Evolutionary conservation across 169 alveolate genomes (phyloP), one percentile per base, ranked within the genome.

Genomic region (Plasmodium ovale): DNA sequence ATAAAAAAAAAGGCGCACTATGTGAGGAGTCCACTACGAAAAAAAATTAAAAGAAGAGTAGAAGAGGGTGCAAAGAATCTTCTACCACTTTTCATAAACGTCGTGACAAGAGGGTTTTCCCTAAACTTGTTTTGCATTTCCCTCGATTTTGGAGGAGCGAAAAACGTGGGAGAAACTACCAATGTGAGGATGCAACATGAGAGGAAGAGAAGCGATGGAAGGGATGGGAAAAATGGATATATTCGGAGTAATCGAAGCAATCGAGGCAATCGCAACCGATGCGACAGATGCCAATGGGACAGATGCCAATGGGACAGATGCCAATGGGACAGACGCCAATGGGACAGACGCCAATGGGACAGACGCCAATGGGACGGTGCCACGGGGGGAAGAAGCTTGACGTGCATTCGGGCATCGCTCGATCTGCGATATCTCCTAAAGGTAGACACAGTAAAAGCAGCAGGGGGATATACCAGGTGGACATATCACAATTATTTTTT

Each of bases 111-210:
- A 3, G 44, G 44, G 3, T 44, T 29, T 68, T 2, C 14, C 5
- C 5, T 68, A 42, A 42, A 42, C 19, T 44, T 68, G 14, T 68
- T 68, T 44, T 68, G 79, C 35, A 37, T 68, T 10, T 68, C 79
- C 6, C 16, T 16, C 7, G 14, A 68, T 23, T 68, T 42, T 44
- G n/a, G 44, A 12, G 60, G 27, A 14, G 29, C 14, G n/a, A n/a
- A n/a, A n/a, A n/a, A n/a, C n/a, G n/a, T n/a, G n/a, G n/a, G n/a
- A n/a, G n/a, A n/a, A n/a, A n/a, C n/a, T n/a, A n/a, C n/a, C n/a
- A n/a, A n/a, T n/a, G n/a, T n/a, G n/a, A n/a, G n/a, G n/a, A n/a
- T n/a, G n/a, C n/a, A n/a, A n/a, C n/a, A n/a, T n/a, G n/a, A n/a
- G n/a, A n/a, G n/a, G n/a, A n/a, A n/a, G n/a, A n/a, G n/a, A n/a